Evolutionary conservation across 345 rosid species (phyloP).

Genomic region (Gossypium ekmanianum): DNA sequence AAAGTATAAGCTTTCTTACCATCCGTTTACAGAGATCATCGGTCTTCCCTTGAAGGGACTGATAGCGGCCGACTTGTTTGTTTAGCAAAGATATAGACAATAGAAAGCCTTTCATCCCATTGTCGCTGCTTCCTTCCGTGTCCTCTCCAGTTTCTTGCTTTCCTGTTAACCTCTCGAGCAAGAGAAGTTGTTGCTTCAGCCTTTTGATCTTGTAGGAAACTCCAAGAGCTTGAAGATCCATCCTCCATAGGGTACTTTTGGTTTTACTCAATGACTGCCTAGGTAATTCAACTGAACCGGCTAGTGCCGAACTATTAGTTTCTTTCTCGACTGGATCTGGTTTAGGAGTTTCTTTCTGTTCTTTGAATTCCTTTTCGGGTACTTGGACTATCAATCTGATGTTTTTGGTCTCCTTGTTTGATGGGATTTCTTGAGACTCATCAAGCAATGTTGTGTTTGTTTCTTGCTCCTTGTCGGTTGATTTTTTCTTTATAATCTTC

Average conservation of each 20-base stretch:
- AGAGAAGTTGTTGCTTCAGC: slow-evolving; percentile 76
- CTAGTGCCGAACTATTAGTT: slow-evolving; percentile 24
- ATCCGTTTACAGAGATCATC: slow-evolving; percentile 85
- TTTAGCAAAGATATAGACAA: slow-evolving; percentile 56
- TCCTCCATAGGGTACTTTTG: slow-evolving; percentile 56
- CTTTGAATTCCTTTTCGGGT: slow-evolving; percentile 55
- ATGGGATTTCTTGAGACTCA: slow-evolving; percentile 28
- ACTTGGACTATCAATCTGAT: slow-evolving; percentile 34
- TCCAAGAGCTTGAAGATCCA: slow-evolving; percentile 93
- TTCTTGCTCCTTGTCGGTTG: slow-evolving; percentile 36
- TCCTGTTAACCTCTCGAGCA: slow-evolving; percentile 78
- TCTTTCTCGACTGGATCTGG: slow-evolving; percentile 27
- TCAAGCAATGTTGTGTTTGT: slow-evolving; percentile 21
- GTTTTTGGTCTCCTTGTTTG: slow-evolving; percentile 12
- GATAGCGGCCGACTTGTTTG: slow-evolving; percentile 76
- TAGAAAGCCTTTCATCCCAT: slow-evolving; percentile 39
- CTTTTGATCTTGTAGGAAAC: slow-evolving; percentile 93
- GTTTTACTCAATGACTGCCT: slow-evolving; percentile 31
- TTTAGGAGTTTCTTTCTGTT: slow-evolving; percentile 30
- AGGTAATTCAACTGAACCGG: slow-evolving; percentile 23
- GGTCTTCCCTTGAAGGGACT: slow-evolving; percentile 78
- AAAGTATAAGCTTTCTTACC: slow-evolving; percentile 39
- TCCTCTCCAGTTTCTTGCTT: slow-evolving; percentile 50
- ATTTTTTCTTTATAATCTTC: slow-evolving; percentile 37
- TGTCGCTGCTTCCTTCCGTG: slow-evolving; percentile 26